Evolutionary conservation across 1,284 basidiomycete species (phyloP).

Genomic region (Omphalotus olearius): DNA sequence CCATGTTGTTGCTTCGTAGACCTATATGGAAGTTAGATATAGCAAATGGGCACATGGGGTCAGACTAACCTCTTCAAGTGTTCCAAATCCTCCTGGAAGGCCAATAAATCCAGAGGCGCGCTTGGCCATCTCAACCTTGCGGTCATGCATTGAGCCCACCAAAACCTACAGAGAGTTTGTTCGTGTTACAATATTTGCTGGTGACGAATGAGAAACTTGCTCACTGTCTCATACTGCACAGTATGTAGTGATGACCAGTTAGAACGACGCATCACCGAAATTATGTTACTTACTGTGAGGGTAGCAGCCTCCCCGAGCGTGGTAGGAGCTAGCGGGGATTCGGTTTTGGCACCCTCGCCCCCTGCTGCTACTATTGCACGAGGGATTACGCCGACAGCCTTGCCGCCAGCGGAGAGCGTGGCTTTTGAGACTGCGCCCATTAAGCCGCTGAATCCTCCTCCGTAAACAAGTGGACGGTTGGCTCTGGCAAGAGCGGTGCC

Average conservation of each 20-base stretch:
- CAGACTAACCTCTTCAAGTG: conserved; percentile 76
- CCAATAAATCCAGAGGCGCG: conserved; percentile 78
- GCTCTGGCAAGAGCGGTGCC: conserved; percentile 68
- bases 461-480: conserved; percentile 77
- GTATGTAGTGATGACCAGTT: no score
- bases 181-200: no score
- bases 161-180: conserved; percentile 42
- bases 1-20: conserved; percentile 91
- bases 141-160: conserved; percentile 87
- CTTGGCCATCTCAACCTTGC: conserved; percentile 86
- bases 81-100: conserved; percentile 89
- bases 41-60: no score
- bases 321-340: no score
- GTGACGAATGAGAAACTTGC: no score
- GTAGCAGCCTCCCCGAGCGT: no score
- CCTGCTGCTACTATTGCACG: conserved; percentile 66
- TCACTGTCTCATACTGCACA: no score
- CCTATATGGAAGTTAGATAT: conserved; percentile 31
- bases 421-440: conserved; percentile 85
- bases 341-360: conserved; percentile 51
- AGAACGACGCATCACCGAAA: no score
- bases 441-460: conserved; percentile 65
- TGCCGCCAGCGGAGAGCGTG: conserved; percentile 63
- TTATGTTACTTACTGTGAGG: no score
- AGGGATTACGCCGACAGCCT: conserved; percentile 81